These are phyloP conservation scores for Lipomyces kockii DNA, from an alignment of 805 yeast species.

Conservation along the genomic window DNA sequence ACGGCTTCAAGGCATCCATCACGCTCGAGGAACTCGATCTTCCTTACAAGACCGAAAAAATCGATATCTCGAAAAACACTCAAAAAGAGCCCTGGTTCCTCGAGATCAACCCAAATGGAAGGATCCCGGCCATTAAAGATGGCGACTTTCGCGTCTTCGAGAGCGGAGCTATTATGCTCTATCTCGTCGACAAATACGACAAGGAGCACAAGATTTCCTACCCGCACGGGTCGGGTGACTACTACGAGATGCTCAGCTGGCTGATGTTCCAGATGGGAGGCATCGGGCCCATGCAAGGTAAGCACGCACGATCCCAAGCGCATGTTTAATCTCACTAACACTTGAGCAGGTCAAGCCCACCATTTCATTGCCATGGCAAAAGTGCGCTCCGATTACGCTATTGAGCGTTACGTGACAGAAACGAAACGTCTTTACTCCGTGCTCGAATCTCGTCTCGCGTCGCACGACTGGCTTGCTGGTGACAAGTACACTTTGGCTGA, in stretches of 20 bases:
- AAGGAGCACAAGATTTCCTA: constrained; percentile 53
- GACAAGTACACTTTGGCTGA: constrained; percentile 61
- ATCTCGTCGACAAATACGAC: constrained; percentile 65
- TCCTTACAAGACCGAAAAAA: constrained; percentile 45
- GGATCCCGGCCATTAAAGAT: constrained; percentile 60
- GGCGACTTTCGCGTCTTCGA: constrained; percentile 55
- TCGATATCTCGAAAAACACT: constrained; percentile 51
- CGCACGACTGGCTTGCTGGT: constrained; percentile 58
- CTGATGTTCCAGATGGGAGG: constrained; percentile 34
- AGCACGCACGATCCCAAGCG: constrained; percentile 35
- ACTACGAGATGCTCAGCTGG: constrained; percentile 47
- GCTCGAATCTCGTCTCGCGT: constrained; percentile 53
- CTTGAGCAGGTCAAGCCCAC: constrained; percentile 57
- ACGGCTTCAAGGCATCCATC: constrained; percentile 50
- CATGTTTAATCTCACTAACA: neutral
- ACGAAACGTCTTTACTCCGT: constrained; percentile 60
- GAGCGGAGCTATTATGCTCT: constrained; percentile 64
- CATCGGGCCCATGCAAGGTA: constrained; percentile 57
- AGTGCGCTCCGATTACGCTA: constrained; percentile 49
- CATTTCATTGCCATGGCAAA: constrained; percentile 48
- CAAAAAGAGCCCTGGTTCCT: constrained; percentile 65
- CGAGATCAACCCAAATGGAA: constrained; percentile 64
- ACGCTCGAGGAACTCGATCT: constrained; percentile 44
- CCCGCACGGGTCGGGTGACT: constrained; percentile 48
- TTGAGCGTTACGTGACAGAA: constrained; percentile 57